These are phyloP conservation scores for Peribolospora baueri DNA, from an alignment of 768 basidiomycete genomes.

Conservation along the genomic window DNA sequence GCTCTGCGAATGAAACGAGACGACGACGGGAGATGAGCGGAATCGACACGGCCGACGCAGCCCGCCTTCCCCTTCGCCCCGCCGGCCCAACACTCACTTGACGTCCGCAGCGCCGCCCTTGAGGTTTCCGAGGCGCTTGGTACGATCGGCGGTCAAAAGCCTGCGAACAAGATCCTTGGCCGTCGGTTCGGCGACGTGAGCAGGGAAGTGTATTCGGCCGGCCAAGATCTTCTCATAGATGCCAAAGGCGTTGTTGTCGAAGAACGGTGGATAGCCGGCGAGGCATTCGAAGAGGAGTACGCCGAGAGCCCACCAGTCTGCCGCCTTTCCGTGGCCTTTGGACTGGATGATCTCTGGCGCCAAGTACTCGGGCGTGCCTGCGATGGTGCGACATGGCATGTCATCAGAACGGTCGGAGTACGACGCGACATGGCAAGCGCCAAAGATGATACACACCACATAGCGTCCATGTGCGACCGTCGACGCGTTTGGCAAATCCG, in stretches of 20 bases:
- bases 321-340: conserved; percentile 91
- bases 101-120: conserved; percentile 60
- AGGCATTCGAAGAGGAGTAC: conserved; percentile 97
- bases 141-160: conserved; percentile 76
- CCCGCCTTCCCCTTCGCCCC: too few relatives aligned
- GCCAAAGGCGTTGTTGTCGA: conserved; percentile 33
- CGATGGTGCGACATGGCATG: not conserved
- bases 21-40: not conserved
- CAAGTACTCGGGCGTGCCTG: conserved; percentile 78
- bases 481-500: conserved; percentile 57
- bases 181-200: conserved; percentile 50
- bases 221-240: conserved; percentile 94
- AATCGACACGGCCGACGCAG: not conserved
- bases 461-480: conserved; percentile 91
- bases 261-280: conserved; percentile 53
- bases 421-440: not conserved
- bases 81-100: conserved; percentile 23
- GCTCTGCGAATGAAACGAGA: not conserved
- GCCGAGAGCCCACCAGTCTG: conserved; percentile 98
- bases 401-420: not conserved
- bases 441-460: conserved; percentile 25
- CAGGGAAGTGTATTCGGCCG: conserved; percentile 75
- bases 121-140: conserved; percentile 75
- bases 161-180: conserved; percentile 70
- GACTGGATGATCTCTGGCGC: conserved; percentile 95